These are phyloP conservation scores for Plectranthus barbatus DNA, from an alignment of 257 asterid species.

Conservation along the genomic window DNA sequence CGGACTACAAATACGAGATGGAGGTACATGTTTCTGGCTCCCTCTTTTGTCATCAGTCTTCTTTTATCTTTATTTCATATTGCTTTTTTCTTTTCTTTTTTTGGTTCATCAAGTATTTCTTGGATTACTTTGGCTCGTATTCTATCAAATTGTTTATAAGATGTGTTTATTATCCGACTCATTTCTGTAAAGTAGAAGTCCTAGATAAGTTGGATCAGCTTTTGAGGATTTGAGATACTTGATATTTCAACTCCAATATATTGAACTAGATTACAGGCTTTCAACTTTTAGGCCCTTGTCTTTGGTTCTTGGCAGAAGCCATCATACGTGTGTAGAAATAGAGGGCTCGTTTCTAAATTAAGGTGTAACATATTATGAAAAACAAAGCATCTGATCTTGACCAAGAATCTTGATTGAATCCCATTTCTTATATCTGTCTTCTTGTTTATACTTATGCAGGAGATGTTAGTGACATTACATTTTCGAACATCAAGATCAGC, in stretches of 20 bases:
- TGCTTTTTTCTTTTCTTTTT: no score
- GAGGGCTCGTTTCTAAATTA: neutral
- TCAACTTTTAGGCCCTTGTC: neutral
- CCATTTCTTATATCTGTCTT: neutral
- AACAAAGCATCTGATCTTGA: no score
- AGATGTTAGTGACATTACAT: slow-evolving; percentile 64
- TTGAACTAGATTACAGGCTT: neutral
- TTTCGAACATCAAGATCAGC: slow-evolving; percentile 75
- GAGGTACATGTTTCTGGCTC: slow-evolving; percentile 46
- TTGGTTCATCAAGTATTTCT: neutral
- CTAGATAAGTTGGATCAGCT: neutral
- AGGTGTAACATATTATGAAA: no score
- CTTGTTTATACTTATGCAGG: slow-evolving; percentile 36
- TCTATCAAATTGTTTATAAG: neutral
- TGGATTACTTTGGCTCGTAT: no score
- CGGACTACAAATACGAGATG: slow-evolving; percentile 84
- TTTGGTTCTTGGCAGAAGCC: neutral
- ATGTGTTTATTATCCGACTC: no score
- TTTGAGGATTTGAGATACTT: neutral
- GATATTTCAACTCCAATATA: neutral
- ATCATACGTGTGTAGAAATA: neutral
- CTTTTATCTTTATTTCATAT: no score
- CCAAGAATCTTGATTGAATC: no score
- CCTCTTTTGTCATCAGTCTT: neutral
- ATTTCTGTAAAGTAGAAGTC: no score